Conservation (phyloP, 305 asterid species). For the Solanum hybrid region DNA sequence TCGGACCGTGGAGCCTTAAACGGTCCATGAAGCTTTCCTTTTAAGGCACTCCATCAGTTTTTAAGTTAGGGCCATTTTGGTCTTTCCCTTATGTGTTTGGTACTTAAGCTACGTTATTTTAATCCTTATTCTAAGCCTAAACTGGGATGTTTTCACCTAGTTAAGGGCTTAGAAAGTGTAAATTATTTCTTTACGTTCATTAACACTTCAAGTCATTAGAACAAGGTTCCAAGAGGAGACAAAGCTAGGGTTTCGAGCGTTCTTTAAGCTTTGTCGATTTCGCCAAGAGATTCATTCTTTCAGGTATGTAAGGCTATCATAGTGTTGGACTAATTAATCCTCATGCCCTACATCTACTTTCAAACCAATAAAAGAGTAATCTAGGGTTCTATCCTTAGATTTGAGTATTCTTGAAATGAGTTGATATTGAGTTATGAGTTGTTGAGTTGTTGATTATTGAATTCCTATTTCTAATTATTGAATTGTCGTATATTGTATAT, state of each 20-base stretch:
- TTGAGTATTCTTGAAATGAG: not conserved
- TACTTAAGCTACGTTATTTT: not conserved
- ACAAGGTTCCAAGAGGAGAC: not conserved
- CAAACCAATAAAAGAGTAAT: not conserved
- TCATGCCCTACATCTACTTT: not conserved
- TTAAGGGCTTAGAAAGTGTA: not conserved
- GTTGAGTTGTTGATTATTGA: not conserved
- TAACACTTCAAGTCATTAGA: not conserved
- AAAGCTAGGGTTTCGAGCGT: not conserved
- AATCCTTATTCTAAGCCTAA: not conserved
- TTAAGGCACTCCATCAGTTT: not conserved
- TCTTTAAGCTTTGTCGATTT: too few species aligned
- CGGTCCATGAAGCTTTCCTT: not conserved
- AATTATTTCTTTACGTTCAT: not conserved
- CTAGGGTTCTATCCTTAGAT: not conserved
- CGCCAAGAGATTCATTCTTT: not conserved
- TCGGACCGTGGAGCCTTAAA: not conserved
- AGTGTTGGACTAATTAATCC: not conserved
- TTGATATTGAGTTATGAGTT: not conserved
- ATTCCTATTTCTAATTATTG: not conserved
- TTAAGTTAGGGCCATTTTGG: not conserved
- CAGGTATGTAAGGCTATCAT: not conserved
- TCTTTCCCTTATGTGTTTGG: not conserved
- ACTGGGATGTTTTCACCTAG: not conserved
- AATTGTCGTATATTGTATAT: too few species aligned